A percentile compares a stretch with the other conserved stretches of the same genome.
These are phyloP conservation scores for Chlamydomonas applanata DNA, from an alignment of 139 green algal species.

Conservation along the genomic window DNA sequence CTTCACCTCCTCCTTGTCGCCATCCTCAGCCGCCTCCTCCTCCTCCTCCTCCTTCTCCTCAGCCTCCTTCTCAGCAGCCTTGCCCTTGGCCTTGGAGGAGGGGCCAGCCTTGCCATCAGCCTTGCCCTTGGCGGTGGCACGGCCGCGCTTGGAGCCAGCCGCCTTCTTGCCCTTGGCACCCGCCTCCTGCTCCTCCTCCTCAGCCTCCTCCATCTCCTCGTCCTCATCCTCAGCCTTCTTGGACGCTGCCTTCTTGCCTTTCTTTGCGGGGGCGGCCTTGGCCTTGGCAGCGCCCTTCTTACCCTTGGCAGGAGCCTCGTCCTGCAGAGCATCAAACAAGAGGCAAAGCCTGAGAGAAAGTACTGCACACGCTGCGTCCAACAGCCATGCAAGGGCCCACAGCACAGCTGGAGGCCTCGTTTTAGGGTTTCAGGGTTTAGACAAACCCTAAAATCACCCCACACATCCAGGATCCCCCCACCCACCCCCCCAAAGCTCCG, in stretches of 20 bases:
- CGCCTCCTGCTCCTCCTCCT: constrained; percentile 14
- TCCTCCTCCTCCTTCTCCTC: constrained; percentile 5
- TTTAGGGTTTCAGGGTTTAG: no score
- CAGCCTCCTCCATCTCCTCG: constrained; percentile 11
- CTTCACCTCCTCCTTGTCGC: background rate
- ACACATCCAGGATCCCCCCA: no score
- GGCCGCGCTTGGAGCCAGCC: background rate
- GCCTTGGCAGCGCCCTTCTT: no score
- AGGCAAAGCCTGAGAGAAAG: no score
- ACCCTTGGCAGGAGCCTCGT: no score
- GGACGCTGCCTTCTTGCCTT: background rate
- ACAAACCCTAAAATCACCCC: no score
- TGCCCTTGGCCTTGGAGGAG: background rate
- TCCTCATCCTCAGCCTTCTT: constrained; percentile 11
- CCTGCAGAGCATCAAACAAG: no score
- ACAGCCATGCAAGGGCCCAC: no score
- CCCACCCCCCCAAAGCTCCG: no score
- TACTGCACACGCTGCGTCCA: no score
- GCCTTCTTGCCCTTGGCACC: constrained; percentile 1
- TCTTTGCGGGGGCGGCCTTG: background rate
- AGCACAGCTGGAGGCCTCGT: no score
- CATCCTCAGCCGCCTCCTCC: background rate
- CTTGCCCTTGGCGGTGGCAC: no score
- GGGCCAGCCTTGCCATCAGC: background rate
- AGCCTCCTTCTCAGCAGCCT: constrained; percentile 3